Conservation (phyloP, 352 stramenopile species). For the Pythium periplocum region DNA sequence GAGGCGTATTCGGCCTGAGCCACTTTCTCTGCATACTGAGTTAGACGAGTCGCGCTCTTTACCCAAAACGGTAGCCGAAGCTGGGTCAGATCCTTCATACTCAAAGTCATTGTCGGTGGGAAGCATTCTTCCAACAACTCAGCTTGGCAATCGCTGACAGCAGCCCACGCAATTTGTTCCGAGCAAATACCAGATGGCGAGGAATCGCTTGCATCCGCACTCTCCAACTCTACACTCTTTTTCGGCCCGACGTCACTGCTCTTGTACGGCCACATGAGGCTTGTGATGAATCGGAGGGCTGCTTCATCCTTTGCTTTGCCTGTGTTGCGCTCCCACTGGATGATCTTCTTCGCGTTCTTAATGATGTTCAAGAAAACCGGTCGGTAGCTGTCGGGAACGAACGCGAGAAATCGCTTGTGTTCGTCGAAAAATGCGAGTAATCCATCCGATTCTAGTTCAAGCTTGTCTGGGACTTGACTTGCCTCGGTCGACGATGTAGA, state of each 20-base stretch:
- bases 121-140: slow-evolving; percentile 78
- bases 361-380: slow-evolving; percentile 51
- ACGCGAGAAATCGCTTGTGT: slow-evolving; percentile 45
- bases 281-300: slow-evolving; percentile 64
- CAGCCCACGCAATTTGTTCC: slow-evolving; percentile 72
- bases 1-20: slow-evolving; percentile 74
- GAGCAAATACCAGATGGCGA: slow-evolving; percentile 46
- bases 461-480: neutral
- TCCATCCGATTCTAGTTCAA: slow-evolving; percentile 31
- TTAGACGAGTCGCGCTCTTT: slow-evolving; percentile 43
- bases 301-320: slow-evolving; percentile 62
- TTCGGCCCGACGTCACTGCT: neutral
- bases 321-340: slow-evolving; percentile 58
- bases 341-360: slow-evolving; percentile 36
- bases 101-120: slow-evolving; percentile 27
- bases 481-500: neutral
- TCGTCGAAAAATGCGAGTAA: slow-evolving; percentile 50
- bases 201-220: neutral
- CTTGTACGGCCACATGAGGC: slow-evolving; percentile 55
- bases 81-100: slow-evolving; percentile 61
- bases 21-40: slow-evolving; percentile 60
- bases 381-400: slow-evolving; percentile 33
- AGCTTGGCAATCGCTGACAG: slow-evolving; percentile 55
- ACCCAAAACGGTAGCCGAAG: slow-evolving; percentile 78
- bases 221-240: neutral